phyloP scores from a whole-genome alignment of 2,329 filamentous ascomycete species.

The Cladosporium sp. region DNA sequence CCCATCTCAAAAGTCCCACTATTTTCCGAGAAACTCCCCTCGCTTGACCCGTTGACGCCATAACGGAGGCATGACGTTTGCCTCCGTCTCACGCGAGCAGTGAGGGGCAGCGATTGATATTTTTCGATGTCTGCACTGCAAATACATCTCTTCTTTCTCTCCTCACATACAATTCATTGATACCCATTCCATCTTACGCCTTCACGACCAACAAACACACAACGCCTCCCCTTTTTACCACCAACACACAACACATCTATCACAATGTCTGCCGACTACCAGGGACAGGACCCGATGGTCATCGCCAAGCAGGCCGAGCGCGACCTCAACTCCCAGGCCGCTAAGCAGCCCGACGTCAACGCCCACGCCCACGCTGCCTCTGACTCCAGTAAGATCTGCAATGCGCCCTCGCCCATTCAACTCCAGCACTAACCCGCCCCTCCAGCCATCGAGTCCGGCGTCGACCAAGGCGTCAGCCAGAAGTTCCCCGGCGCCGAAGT shows the following conservation, averaged over 20 bases:
- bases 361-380: conserved; percentile 11
- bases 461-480: conserved; percentile 36
- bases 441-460: conserved; percentile 41
- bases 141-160: neutral
- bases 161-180: conserved; percentile 4
- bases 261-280: conserved; percentile 40
- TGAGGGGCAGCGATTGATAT: conserved; percentile 9
- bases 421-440: neutral
- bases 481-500: conserved; percentile 43
- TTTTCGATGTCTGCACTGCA: neutral
- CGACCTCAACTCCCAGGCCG: conserved; percentile 40
- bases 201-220: conserved; percentile 3
- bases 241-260: conserved; percentile 11
- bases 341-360: conserved; percentile 30
- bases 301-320: conserved; percentile 44
- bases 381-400: conserved; percentile 13
- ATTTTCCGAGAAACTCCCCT: neutral
- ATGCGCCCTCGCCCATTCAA: neutral
- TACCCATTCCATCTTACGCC: conserved; percentile 2
- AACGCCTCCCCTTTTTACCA: neutral
- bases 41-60: conserved; percentile 8
- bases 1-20: neutral
- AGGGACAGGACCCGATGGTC: conserved; percentile 36
- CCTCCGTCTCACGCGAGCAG: conserved; percentile 4
- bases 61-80: conserved; percentile 11